Base-by-base conservation (phyloP, 1,284 basidiomycete species). In the Tremellales sp. region DNA sequence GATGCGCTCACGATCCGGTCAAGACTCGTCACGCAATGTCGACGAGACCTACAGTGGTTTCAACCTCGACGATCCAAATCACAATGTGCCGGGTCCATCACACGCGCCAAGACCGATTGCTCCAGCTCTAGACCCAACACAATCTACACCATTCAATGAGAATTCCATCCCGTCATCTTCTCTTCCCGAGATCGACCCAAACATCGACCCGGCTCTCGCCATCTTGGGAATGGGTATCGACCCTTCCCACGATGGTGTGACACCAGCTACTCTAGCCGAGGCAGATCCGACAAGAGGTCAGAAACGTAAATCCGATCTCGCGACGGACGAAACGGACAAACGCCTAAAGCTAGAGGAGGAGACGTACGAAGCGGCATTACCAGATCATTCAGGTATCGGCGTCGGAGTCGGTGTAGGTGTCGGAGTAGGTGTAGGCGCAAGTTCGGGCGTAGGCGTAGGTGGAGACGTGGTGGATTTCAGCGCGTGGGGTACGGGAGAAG, bases 1-100 rank as follows among this genome's bases (percentile, higher is more conserved):
- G 48, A 58, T 68, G 54, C 62, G 70, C 17, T 64, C 68, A 35
- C 58, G 65, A 25, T 64, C 68, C 2, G 62, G 59, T 1, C 54
- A 64, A 31, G 66, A 72, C 46, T 62, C 61, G 1, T 27, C 68
- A 7, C 54, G 46, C 23, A 57, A 56, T 29, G 24, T 53, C 10
- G 42, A 22, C 15, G 43, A 39, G 24, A 23, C 19, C 8, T n/a
- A n/a, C n/a, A n/a, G n/a, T n/a, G 23, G 19, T 7, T 11, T n/a
- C 7, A 22, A 21, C 29, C 12, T 36, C 15, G 44, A 15, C 24
- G 33, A 19, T 12, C 27, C 27, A 24, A n/a, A 15, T 25, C 11
- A 8, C 19, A 19, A 12, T 5, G n/a, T 35, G 31, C n/a, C n/a
- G n/a, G 42, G 42, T n/a, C n/a, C n/a, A n/a, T n/a, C n/a, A n/a